Conservation (phyloP, 169 alveolate species). For the Cyclospora cayetanensis region DNA sequence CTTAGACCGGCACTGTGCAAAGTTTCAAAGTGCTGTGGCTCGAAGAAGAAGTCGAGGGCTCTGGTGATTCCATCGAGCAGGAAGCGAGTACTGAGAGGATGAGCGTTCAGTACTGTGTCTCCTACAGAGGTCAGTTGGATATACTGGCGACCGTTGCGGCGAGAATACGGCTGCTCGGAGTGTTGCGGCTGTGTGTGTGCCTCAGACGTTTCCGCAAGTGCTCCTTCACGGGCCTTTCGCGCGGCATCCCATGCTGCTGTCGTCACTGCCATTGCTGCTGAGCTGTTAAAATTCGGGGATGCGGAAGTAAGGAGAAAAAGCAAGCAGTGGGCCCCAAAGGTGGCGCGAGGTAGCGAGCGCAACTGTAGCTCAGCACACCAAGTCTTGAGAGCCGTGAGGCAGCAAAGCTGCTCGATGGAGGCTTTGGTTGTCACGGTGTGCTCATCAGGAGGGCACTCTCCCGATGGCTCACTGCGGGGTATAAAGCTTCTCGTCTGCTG, state of each 20-base stretch:
- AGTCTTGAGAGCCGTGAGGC: slow-evolving; percentile 60
- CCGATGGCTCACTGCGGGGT: background rate
- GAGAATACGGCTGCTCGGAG: background rate
- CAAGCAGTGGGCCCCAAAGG: slow-evolving; percentile 55
- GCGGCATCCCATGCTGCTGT: slow-evolving; percentile 35
- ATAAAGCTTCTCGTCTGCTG: background rate
- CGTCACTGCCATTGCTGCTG: slow-evolving; percentile 63
- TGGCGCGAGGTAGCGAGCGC: slow-evolving; percentile 53
- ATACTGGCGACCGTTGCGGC: slow-evolving; percentile 36
- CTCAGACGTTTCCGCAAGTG: background rate
- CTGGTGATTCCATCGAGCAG: slow-evolving; percentile 35
- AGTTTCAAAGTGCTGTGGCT: slow-evolving; percentile 51
- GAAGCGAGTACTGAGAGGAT: slow-evolving; percentile 30
- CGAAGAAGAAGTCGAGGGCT: slow-evolving; percentile 56
- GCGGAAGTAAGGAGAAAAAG: slow-evolving; percentile 58
- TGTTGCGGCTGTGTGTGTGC: background rate
- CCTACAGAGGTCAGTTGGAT: slow-evolving; percentile 56
- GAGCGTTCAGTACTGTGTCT: slow-evolving; percentile 46
- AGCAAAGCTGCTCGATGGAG: slow-evolving; percentile 44
- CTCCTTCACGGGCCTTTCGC: slow-evolving; percentile 13
- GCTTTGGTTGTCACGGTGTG: background rate
- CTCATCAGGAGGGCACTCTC: background rate
- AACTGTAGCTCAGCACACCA: slow-evolving; percentile 52
- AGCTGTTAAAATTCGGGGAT: slow-evolving; percentile 57
- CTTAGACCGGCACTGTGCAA: slow-evolving; percentile 55